phyloP scores from a whole-genome alignment of 2,329 filamentous ascomycete species.

The Hortaea sp. region DNA sequence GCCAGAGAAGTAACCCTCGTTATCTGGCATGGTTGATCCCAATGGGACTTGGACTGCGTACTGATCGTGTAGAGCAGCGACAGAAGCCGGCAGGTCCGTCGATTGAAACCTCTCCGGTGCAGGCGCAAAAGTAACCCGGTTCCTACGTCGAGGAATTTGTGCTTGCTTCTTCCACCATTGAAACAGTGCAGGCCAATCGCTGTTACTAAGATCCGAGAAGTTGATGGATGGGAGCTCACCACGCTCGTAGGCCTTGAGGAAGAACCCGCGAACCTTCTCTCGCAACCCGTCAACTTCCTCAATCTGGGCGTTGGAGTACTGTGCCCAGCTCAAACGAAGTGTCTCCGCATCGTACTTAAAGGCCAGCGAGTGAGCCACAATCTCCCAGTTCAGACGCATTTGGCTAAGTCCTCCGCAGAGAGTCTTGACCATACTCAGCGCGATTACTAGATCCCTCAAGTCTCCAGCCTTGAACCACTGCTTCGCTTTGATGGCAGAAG shows the following conservation, averaged over 20 bases:
- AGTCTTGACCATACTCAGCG: slow-evolving; percentile 22
- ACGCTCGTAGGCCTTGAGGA: slow-evolving; percentile 55
- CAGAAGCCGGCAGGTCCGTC: background rate
- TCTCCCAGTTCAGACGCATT: slow-evolving; percentile 28
- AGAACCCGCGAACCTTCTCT: slow-evolving; percentile 54
- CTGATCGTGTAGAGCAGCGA: background rate
- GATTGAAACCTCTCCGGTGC: background rate
- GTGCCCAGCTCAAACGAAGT: slow-evolving; percentile 29
- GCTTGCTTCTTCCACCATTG: slow-evolving; percentile 41
- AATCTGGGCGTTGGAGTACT: slow-evolving; percentile 12
- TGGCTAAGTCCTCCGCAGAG: slow-evolving; percentile 28
- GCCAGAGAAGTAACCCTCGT: slow-evolving; percentile 7
- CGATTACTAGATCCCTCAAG: slow-evolving; percentile 21
- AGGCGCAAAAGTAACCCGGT: background rate
- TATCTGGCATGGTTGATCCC: background rate
- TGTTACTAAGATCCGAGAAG: slow-evolving; percentile 52
- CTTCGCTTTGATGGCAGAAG: background rate
- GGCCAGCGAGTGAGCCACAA: slow-evolving; percentile 30
- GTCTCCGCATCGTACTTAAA: slow-evolving; percentile 29
- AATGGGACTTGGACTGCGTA: background rate
- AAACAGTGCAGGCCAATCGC: slow-evolving; percentile 59
- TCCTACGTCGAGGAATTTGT: background rate
- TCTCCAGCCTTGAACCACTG: slow-evolving; percentile 7
- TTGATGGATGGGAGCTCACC: slow-evolving; percentile 52
- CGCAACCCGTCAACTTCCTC: slow-evolving; percentile 40